Evolutionary conservation across 495 filamentous ascomycete genomes (phyloP), one percentile per base, ranked within the genome.

Genomic region (Baudoinia panamericana): DNA sequence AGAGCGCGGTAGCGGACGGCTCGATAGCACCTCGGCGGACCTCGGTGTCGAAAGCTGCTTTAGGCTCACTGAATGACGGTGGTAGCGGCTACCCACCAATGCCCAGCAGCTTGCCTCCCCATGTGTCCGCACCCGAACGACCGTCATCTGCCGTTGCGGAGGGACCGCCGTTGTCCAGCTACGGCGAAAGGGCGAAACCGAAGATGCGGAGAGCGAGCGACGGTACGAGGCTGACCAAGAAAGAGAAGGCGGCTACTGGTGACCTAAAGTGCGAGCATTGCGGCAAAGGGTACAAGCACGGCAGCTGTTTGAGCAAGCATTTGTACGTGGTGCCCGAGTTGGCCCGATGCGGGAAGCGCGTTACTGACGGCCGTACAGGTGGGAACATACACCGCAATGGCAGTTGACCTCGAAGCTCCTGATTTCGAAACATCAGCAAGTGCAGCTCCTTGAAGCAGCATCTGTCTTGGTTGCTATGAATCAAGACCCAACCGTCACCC

Each of bases 281-380:
- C 71, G 90, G 90, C 63, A 97, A 97, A 72, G 86, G 84, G 66
- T 97, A 97, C 77, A 97, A 97, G 79, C 90, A 97, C 75, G 88
- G 88, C 77, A 96, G 92, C 71, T 97, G 90, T 79, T 78, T 97
- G 70, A 90, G 84, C 61, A 97, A 97, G 76, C 90, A 97, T 80
- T 84, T 95, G 90, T 97, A 79, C 77, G 90, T 95, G 76, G 72
- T 69, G 73, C 58, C 55, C 23, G 15, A 4, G 12, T 26, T 12
- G n/a, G 23, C 28, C 11, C 22, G 28, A 41, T 35, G 35, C 35
- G 21, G 20, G 9, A 12, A n/a, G 11, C n/a, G 33, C 9, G 31
- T 8, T 33, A 16, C 41, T 43, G 20, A 37, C 20, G 5, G 16
- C 12, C 59, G 59, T 53, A 56, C 73, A 97, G 90, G 72, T 97